Base-by-base conservation (phyloP, 768 basidiomycete genomes). In the Russula foetens region DNA sequence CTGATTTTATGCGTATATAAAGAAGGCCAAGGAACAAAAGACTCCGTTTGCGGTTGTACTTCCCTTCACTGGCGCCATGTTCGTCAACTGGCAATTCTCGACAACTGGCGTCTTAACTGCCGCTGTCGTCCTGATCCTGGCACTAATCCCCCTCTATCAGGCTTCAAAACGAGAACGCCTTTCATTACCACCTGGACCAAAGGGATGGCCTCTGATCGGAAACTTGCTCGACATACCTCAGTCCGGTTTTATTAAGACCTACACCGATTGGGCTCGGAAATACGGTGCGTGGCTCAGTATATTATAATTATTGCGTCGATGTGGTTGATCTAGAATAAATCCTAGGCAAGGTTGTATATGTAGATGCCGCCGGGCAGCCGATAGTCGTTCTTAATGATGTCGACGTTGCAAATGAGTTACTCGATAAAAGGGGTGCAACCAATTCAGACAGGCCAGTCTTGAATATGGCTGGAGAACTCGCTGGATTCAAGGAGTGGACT, bases 121-220 rank as follows among this genome's bases (percentile, higher is more conserved):
- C 7, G 29, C 19, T 29, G 11, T 56, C 6, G 26, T 23, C 31
- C 21, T 55, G 21, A 17, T 45, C 21, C 43, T 55, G 3, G 14
- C 33, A 3, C 43, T 45, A 0, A 17, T 45, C 33, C 15, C 29
- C 14, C n/a, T 45, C 5, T 33, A 45, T 15, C 15, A n/a, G 21
- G 29, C 41, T 14, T 33, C 29, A 3, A 56, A 48, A 39, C 47
- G 35, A 35, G 33, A 23, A 24, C 55, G 17, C 46, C 46, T 48
- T 24, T 49, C 39, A 0, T 28, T 58, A 14, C 57, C 57, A 7
- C 57, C 57, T 0, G 57, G 57, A 23, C 57, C 57, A 31, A 50
- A 58, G n/a, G 57, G 57, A 24, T 52, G 39, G 39, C 57, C 57
- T 2, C 26, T 58, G 3, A 45, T 58, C n/a, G 57, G 57, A 43